Evolutionary conservation across 2,329 filamentous ascomycete species (phyloP), one percentile per base, ranked within the genome.

Genomic region (Stromatinia cepivora): DNA sequence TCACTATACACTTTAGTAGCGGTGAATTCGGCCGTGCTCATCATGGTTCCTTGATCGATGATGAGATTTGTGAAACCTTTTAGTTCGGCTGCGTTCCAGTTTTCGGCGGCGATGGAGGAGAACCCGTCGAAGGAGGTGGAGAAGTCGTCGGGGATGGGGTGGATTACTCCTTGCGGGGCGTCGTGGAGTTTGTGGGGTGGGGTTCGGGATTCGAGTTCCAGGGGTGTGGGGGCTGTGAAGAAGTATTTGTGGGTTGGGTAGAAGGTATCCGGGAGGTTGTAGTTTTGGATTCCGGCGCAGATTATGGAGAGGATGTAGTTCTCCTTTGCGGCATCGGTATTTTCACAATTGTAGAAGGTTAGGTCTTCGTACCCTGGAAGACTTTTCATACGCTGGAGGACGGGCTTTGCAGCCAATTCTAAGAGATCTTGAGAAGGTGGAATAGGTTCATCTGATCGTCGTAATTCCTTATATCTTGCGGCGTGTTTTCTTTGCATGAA

Each of bases 401-500:
- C 71, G 52, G 76, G 77, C 52, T 74, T 72, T 46, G 75, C 70
- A 17, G 77, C 77, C 4, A 77, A 71, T 66, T 73, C 68, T 31
- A 70, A 70, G 50, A 79, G 74, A 57, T 73, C 72, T 54, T 74
- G 74, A 39, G 54, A 70, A 42, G 72, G 74, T 25, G 71, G 69
- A 22, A 53, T 67, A 36, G 69, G 66, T 52, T 56, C 48, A 57
- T 61, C 54, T 34, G 63, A 36, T 54, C 61, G n/a, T 61, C 63
- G 50, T 7, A 70, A 45, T 28, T 70, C 68, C 46, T 74, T 74
- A 64, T 79, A 78, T 25, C 75, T 74, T 31, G 66, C 68, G 45
- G 78, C 77, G 59, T 94, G 92, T 59, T 87, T 85, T 74, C 86
- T 88, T 76, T 97, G 92, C 62, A 98, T 85, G 78, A 89, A 92